These are phyloP conservation scores for Globisporangium alternatum DNA, from an alignment of 352 stramenopile species.

Conservation along the genomic window DNA sequence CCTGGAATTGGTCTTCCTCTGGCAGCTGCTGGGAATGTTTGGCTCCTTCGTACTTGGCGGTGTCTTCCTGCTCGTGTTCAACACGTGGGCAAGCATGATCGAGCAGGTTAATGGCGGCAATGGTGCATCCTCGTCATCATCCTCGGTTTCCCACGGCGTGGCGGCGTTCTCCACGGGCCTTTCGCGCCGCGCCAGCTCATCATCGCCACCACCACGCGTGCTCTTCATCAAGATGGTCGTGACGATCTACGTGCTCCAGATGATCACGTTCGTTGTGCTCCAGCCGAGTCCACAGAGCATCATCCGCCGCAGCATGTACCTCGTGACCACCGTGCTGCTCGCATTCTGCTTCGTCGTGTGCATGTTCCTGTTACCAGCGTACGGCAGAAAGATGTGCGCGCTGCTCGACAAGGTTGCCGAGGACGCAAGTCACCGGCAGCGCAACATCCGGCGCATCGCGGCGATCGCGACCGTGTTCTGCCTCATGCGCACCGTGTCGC, in stretches of 20 bases:
- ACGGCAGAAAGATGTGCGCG: conserved; percentile 49
- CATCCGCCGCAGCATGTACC: conserved; percentile 39
- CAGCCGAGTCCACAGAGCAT: conserved; percentile 23
- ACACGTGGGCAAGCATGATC: conserved; percentile 66
- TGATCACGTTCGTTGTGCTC: conserved; percentile 41
- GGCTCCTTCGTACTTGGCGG: conserved; percentile 40
- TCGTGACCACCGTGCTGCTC: conserved; percentile 45
- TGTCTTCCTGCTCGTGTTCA: conserved; percentile 62
- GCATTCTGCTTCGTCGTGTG: conserved; percentile 48
- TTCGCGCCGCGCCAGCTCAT: conserved; percentile 2
- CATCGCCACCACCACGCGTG: conserved; percentile 30
- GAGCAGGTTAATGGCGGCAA: conserved; percentile 39
- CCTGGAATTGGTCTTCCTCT: conserved; percentile 51
- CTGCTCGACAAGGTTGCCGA: conserved; percentile 58
- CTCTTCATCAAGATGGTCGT: conserved; percentile 58
- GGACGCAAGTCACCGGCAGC: conserved; percentile 39
- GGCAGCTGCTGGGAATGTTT: conserved; percentile 46
- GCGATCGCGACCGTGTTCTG: conserved; percentile 55
- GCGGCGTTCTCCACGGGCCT: conserved; percentile 2
- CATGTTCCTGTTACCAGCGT: conserved; percentile 47
- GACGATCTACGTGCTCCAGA: conserved; percentile 45
- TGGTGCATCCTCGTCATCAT: conserved; percentile 11
- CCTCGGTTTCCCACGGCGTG: background rate
- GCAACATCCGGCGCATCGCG: conserved; percentile 60
- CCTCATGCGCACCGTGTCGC: conserved; percentile 43